Evolutionary conservation across 2,329 filamentous ascomycete species (phyloP), one percentile per base, ranked within the genome.

Genomic region (Sarocladium strictum): DNA sequence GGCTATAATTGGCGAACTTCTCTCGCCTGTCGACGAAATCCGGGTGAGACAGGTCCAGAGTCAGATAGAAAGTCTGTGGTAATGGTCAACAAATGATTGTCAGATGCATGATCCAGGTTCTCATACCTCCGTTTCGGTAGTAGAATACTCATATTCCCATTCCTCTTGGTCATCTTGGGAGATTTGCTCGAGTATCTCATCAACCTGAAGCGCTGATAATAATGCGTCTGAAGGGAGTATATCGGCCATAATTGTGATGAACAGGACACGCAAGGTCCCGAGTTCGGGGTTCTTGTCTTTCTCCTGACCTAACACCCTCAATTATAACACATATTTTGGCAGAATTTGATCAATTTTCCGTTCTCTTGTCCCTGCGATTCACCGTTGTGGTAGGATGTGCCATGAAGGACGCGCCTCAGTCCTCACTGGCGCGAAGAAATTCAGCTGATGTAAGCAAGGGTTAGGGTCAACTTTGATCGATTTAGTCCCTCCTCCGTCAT

Each of bases 61-160:
- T 83, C 7, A 86, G 65, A 59, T 86, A 85, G 64, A 82, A 86
- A 1, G 79, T 85, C 83, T 86, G 58, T 3, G 19, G 15, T n/a
- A 3, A 49, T 27, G 32, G 33, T 49, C 23, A 49, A 26, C 15
- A 32, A 11, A 12, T 26, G 9, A 9, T n/a, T 10, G 35, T 5
- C 15, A 10, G 12, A 11, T 27, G 21, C 10, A 17, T 2, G n/a
- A 19, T 21, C 9, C 5, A 27, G n/a, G 32, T 9, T 5, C 4
- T 38, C 61, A 17, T 56, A 81, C 83, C 73, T 86, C 83, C 14
- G 76, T 84, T 62, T 86, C 82, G 0, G 80, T 84, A 2, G 72
- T 68, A 0, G 83, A 86, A 62, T 86, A 86, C 60, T 86, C 83
- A 59, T 85, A 86, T 62, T 86, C 83, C 81, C 81, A 86, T 52